These are phyloP conservation scores for Xylaria arbuscula DNA, from an alignment of 2,329 filamentous ascomycete species.

Conservation along the genomic window DNA sequence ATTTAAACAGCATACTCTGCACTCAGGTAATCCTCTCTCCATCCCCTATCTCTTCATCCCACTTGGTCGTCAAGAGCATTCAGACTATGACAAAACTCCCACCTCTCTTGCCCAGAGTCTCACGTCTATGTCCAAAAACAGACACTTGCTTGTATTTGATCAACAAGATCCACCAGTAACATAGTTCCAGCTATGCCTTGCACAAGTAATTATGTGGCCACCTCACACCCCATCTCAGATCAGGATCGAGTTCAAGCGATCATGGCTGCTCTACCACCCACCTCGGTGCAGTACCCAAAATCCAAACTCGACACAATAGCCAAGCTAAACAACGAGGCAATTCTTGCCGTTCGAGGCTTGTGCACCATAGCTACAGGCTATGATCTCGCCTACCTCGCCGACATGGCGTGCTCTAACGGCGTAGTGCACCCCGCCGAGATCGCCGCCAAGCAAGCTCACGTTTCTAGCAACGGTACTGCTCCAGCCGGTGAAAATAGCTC, in stretches of 20 bases:
- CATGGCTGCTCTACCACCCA: slow-evolving; percentile 15
- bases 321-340: slow-evolving; percentile 19
- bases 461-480: not conserved
- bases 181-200: slow-evolving; percentile 2
- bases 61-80: not conserved
- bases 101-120: not conserved
- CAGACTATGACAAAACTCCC: not conserved
- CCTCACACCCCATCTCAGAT: not conserved
- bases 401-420: not conserved
- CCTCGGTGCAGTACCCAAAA: not conserved
- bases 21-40: not conserved
- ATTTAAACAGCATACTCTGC: not conserved
- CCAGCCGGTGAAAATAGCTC: not conserved
- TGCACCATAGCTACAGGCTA: slow-evolving; percentile 28
- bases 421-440: not conserved
- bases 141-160: not conserved
- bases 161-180: not conserved
- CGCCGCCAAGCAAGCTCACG: not conserved
- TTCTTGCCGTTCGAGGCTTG: slow-evolving; percentile 38
- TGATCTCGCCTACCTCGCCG: slow-evolving; percentile 27
- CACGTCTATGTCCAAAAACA: not conserved
- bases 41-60: not conserved
- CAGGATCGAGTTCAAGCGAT: not conserved
- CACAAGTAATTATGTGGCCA: not conserved
- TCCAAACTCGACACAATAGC: not conserved